phyloP scores from a whole-genome alignment of 2,329 filamentous ascomycete genomes.

The Chaetomiaceae sp. region DNA sequence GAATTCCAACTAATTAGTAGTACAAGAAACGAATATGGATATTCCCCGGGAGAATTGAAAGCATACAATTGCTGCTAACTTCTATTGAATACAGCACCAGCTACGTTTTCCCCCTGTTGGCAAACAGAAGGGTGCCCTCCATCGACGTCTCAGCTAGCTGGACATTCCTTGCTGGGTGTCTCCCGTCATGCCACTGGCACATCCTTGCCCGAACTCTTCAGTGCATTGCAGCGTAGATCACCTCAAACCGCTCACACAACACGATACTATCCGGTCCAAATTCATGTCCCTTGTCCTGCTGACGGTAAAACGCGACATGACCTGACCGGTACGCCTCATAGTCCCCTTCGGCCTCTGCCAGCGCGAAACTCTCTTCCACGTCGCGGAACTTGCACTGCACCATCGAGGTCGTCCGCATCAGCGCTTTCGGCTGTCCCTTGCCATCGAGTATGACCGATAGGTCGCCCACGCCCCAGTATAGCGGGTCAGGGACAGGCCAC shows the following conservation, averaged over 20 bases:
- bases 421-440: slow-evolving; percentile 19
- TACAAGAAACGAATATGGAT: too few species aligned
- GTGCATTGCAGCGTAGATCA: slow-evolving; percentile 18
- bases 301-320: slow-evolving; percentile 24
- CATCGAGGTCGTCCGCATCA: slow-evolving; percentile 26
- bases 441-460: slow-evolving; percentile 28
- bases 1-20: too few species aligned
- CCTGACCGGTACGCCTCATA: slow-evolving; percentile 25
- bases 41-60: too few species aligned
- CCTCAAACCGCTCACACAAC: slow-evolving; percentile 27
- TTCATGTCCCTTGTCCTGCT: slow-evolving; percentile 16
- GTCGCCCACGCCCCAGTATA: slow-evolving; percentile 27
- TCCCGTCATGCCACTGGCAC: too few species aligned
- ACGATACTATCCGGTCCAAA: slow-evolving; percentile 27
- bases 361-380: slow-evolving; percentile 26
- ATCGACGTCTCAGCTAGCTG: too few species aligned
- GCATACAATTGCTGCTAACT: too few species aligned
- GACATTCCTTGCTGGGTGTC: too few species aligned
- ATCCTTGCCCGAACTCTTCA: too few species aligned
- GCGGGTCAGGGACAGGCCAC: slow-evolving; percentile 24
- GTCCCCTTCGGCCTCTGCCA: slow-evolving; percentile 27
- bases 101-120: too few species aligned
- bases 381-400: slow-evolving; percentile 26
- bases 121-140: too few species aligned
- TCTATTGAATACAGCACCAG: too few species aligned